Evolutionary conservation across 352 stramenopile species (phyloP), one percentile per base, ranked within the genome.

Genomic region (Phytophthora ohioensis): DNA sequence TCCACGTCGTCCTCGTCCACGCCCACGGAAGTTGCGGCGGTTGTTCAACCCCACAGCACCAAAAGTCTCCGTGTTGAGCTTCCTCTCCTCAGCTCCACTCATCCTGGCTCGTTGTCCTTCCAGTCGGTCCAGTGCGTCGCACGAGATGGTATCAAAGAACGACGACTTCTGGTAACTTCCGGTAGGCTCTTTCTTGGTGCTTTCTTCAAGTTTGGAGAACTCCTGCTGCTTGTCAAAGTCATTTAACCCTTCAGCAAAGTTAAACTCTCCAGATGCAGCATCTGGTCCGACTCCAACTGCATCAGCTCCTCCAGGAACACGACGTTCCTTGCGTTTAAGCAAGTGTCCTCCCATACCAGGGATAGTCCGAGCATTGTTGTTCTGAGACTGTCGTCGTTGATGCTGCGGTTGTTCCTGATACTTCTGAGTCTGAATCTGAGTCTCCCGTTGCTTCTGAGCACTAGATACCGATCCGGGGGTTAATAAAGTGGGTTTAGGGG

Each of bases 101-200:
- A 96, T 84, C 27, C 90, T 82, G 15, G 83, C 75, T 5, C 78
- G 76, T 56, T 91, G 80, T 65, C 87, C 87, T 64, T 94, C 87
- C 21, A 94, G 69, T 13, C 87, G 85, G 57, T 97, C 90, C 43
- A 96, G 69, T 21, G 90, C 88, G 61, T 97, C 90, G 58, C 90
- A 97, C 47, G 89, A 96, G 55, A 97, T 95, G 42, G 91, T 93
- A 70, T 97, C 90, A 55, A 97, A 97, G 78, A 97, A 97, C 30
- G 86, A 95, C 35, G 84, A 92, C 55, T 97, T 96, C 63, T 95
- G 88, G 74, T 97, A 96, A 56, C 82, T 89, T 5, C 82, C 85
- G 51, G 82, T 91, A 30, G 69, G 61, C 55, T 90, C 80, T 46
- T 64, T 52, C 39, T 64, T 70, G 13, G 58, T 46, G 45, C 77